A percentile compares a stretch with the other conserved stretches of the same genome.
phyloP scores from a whole-genome alignment of 305 asterid species.

The Lippia alba region DNA sequence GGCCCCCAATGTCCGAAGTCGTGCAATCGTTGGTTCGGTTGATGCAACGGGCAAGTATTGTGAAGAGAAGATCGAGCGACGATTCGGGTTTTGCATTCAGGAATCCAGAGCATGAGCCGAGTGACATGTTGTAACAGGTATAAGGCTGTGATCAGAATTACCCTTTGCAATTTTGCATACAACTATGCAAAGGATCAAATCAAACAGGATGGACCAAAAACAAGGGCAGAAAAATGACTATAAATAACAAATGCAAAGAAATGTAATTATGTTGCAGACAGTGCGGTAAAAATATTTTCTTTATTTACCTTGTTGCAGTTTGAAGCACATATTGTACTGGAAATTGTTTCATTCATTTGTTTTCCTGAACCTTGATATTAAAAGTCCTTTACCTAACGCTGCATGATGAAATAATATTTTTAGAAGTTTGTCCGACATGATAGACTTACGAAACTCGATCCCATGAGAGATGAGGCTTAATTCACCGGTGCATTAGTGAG shows the following conservation, averaged over 20 bases:
- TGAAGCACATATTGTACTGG: constrained; percentile 25
- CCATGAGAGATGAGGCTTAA: no score
- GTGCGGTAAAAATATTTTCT: constrained; percentile 10
- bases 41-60: constrained; percentile 88
- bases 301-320: constrained; percentile 12
- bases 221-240: constrained; percentile 9
- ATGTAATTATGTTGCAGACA: constrained; percentile 42
- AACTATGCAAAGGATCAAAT: constrained; percentile 44
- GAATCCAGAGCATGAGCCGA: constrained; percentile 72
- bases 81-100: constrained; percentile 76
- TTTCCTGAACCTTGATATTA: not conserved
- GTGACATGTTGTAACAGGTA: constrained; percentile 58
- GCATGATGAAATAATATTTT: no score
- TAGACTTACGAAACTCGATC: no score
- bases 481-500: no score
- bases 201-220: not conserved
- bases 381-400: no score
- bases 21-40: constrained; percentile 94
- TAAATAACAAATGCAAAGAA: constrained; percentile 31
- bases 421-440: no score
- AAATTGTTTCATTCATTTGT: constrained; percentile 27
- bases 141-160: constrained; percentile 12
- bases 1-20: constrained; percentile 99
- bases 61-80: constrained; percentile 69
- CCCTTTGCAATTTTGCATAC: constrained; percentile 60